phyloP scores from a whole-genome alignment of 108 stramenopile genomes.

The Skeletonema tropicum region DNA sequence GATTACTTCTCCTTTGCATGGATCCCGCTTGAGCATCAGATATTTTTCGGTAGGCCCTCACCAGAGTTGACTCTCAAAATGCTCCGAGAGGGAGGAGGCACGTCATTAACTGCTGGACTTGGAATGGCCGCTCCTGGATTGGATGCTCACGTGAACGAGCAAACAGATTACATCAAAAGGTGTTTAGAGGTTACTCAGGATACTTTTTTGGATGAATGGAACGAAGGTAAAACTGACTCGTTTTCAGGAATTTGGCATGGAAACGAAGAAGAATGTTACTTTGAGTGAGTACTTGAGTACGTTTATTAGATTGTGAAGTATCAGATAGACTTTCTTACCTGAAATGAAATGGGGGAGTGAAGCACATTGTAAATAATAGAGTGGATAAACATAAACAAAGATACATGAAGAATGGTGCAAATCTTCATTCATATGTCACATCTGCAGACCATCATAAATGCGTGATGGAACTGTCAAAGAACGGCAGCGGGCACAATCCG shows the following conservation, averaged over 20 bases:
- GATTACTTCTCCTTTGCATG: conserved; percentile 87
- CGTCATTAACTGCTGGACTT: conserved; percentile 39
- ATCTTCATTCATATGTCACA: too few species aligned
- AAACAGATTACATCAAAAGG: conserved; percentile 59
- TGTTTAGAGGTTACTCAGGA: conserved; percentile 74
- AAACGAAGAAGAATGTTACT: conserved; percentile 67
- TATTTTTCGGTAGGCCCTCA: conserved; percentile 82
- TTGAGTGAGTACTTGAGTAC: conserved; percentile 50
- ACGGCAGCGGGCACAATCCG: too few species aligned
- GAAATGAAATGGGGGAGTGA: not conserved
- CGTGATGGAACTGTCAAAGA: too few species aligned
- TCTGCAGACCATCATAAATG: too few species aligned
- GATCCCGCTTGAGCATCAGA: conserved; percentile 79
- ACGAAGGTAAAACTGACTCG: conserved; percentile 49
- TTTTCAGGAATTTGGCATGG: conserved; percentile 80
- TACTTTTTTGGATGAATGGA: conserved; percentile 49
- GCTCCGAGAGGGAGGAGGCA: conserved; percentile 62
- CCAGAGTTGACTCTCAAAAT: conserved; percentile 61
- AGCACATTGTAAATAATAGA: not conserved
- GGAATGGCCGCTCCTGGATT: conserved; percentile 32
- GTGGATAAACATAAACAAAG: not conserved
- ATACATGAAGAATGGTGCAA: too few species aligned
- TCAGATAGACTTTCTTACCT: not conserved
- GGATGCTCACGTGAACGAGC: conserved; percentile 58
- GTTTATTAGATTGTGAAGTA: not conserved